phyloP scores from a whole-genome alignment of 192 early-diverging fungal species.

The Umbelopsis isabellina region DNA sequence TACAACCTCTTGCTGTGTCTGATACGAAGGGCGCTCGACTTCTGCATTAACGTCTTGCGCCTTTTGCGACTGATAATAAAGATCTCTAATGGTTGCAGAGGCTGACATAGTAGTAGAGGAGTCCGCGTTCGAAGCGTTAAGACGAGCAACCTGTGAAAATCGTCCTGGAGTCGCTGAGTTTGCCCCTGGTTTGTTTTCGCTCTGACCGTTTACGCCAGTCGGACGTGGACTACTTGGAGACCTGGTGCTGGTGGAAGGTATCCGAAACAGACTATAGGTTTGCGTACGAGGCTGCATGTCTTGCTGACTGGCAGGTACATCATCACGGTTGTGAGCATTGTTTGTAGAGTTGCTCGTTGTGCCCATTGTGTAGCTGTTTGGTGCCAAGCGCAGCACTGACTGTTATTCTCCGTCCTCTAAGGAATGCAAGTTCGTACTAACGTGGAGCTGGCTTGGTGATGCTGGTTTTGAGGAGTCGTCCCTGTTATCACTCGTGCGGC shows the following conservation, averaged over 20 bases:
- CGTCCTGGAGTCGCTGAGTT: background rate
- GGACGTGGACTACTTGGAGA: slow-evolving; percentile 11
- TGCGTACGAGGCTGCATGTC: background rate
- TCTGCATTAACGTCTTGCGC: background rate
- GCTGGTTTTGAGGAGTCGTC: too few species aligned
- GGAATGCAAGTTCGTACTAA: background rate
- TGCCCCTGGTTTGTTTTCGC: background rate
- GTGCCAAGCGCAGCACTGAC: slow-evolving; percentile 7
- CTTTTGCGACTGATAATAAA: slow-evolving; percentile 35
- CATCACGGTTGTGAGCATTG: background rate
- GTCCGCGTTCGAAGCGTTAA: background rate
- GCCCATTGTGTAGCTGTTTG: slow-evolving; percentile 1
- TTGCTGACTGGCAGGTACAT: background rate
- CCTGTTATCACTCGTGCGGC: too few species aligned
- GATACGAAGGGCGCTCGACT: background rate
- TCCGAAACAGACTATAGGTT: slow-evolving; percentile 14
- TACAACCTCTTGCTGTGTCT: slow-evolving; percentile 13
- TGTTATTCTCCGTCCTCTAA: background rate
- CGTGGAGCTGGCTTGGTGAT: slow-evolving; percentile 10
- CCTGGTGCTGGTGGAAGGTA: background rate
- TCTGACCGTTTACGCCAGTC: background rate
- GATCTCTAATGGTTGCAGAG: slow-evolving; percentile 35
- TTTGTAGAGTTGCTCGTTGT: background rate
- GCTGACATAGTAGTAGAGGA: slow-evolving; percentile 24
- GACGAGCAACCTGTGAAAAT: background rate